Percentiles rank a stretch among this genome's conserved stretches.
Conservation (phyloP, 345 rosid species). For the Schrenkiella parvula region DNA sequence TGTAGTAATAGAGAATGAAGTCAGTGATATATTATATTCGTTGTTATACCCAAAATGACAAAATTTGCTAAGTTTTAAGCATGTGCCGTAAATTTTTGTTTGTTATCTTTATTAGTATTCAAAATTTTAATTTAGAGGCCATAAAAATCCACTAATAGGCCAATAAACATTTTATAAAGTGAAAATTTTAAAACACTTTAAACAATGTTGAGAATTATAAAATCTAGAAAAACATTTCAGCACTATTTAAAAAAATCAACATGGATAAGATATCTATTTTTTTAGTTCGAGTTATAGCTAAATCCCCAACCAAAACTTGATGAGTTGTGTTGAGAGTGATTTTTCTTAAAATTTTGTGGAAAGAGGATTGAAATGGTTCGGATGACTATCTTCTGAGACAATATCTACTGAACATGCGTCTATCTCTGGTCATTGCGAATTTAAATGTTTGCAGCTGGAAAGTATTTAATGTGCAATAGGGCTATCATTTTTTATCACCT, state of each 20-base stretch:
- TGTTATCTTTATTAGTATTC: background rate
- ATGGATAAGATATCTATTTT: background rate
- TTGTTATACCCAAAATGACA: background rate
- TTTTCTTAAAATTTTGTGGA: background rate
- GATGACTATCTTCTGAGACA: background rate
- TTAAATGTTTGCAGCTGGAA: background rate
- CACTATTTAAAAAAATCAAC: background rate
- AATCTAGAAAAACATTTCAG: background rate
- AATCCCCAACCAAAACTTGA: background rate
- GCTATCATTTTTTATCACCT: background rate
- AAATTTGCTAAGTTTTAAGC: background rate
- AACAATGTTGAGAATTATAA: background rate
- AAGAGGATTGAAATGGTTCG: background rate
- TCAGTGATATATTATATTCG: no score
- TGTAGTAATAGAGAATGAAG: no score
- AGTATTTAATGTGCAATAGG: background rate
- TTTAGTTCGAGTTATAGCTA: background rate
- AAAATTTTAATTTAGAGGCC: background rate
- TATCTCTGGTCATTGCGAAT: background rate
- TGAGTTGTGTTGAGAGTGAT: no score
- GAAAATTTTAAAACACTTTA: no score
- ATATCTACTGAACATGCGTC: background rate
- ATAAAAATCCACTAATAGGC: no score
- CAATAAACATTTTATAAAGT: no score
- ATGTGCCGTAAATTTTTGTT: background rate